These are phyloP conservation scores for Ophiostoma pallidulum DNA, from an alignment of 2,329 filamentous ascomycete species.

Conservation along the genomic window DNA sequence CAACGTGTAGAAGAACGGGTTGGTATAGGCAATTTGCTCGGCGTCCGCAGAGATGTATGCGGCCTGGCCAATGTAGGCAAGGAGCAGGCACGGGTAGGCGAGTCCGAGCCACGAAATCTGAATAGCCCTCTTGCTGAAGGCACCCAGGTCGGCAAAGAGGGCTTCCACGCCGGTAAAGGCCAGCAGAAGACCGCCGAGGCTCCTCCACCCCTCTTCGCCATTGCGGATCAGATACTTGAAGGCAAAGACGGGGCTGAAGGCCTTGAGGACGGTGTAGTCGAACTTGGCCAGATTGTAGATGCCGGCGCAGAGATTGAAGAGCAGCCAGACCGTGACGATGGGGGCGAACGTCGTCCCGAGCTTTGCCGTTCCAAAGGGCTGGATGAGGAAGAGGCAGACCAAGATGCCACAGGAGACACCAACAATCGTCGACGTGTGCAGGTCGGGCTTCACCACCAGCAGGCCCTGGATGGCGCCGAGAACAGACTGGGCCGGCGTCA, in stretches of 20 bases:
- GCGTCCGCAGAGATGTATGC: slow-evolving; percentile 55
- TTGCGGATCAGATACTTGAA: slow-evolving; percentile 52
- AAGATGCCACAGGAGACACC: slow-evolving; percentile 57
- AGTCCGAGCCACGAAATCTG: slow-evolving; percentile 64
- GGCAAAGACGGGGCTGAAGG: slow-evolving; percentile 50
- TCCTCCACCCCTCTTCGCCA: slow-evolving; percentile 51
- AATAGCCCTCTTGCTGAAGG: slow-evolving; percentile 60
- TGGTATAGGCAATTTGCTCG: slow-evolving; percentile 48
- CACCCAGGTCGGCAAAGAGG: slow-evolving; percentile 68
- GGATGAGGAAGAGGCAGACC: slow-evolving; percentile 52
- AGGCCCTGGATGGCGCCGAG: slow-evolving; percentile 59
- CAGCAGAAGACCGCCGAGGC: slow-evolving; percentile 61
- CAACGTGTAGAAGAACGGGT: slow-evolving; percentile 65
- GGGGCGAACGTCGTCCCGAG: slow-evolving; percentile 54
- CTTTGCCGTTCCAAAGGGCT: slow-evolving; percentile 54
- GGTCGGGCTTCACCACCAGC: slow-evolving; percentile 46
- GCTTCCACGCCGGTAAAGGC: slow-evolving; percentile 73
- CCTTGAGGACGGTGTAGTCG: slow-evolving; percentile 45
- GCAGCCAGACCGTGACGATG: slow-evolving; percentile 57
- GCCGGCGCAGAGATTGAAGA: slow-evolving; percentile 52
- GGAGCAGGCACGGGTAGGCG: slow-evolving; percentile 55
- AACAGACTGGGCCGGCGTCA: slow-evolving; percentile 62
- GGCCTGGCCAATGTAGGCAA: slow-evolving; percentile 64
- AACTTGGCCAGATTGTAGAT: slow-evolving; percentile 50
- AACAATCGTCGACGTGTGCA: slow-evolving; percentile 48